These are phyloP conservation scores for Camellia oleifera DNA, from an alignment of 179 eudicot genomes.

Conservation along the genomic window DNA sequence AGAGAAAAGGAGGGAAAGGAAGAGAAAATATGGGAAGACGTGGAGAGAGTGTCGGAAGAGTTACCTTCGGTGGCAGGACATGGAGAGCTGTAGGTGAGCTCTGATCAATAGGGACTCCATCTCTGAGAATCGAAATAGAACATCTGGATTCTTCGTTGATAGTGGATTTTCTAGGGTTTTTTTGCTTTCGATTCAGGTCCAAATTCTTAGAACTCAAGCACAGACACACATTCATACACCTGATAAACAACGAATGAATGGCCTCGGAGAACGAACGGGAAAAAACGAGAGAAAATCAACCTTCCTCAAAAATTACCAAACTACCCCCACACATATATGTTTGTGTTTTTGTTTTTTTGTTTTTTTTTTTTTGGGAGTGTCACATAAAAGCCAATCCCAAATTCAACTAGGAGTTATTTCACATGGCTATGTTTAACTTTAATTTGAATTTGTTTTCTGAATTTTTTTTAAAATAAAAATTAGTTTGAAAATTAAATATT, in stretches of 20 bases:
- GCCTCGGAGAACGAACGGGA: slow-evolving; percentile 38
- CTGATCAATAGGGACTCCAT: slow-evolving; percentile 27
- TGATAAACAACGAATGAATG: slow-evolving; percentile 53
- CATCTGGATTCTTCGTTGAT: slow-evolving; percentile 16
- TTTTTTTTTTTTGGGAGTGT: too few relatives aligned
- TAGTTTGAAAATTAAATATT: too few relatives aligned
- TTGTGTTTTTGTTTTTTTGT: too few relatives aligned
- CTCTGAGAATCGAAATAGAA: slow-evolving; percentile 19
- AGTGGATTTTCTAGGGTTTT: slow-evolving; percentile 17
- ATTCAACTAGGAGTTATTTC: too few relatives aligned
- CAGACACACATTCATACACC: slow-evolving; percentile 17
- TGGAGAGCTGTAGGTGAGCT: slow-evolving; percentile 12
- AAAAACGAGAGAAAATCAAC: slow-evolving; percentile 9
- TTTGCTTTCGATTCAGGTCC: neutral
- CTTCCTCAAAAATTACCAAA: neutral
- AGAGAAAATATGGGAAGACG: neutral
- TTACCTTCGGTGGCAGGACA: slow-evolving; percentile 5
- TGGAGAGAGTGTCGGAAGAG: neutral
- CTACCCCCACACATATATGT: neutral
- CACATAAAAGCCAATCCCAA: too few relatives aligned
- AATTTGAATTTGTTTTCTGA: too few relatives aligned
- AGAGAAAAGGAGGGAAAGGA: neutral
- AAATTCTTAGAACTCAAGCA: slow-evolving; percentile 13
- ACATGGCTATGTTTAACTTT: too few relatives aligned
- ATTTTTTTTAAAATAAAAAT: too few relatives aligned